Conservation (phyloP, 345 rosid genomes). For the Geranium brycei region DNA sequence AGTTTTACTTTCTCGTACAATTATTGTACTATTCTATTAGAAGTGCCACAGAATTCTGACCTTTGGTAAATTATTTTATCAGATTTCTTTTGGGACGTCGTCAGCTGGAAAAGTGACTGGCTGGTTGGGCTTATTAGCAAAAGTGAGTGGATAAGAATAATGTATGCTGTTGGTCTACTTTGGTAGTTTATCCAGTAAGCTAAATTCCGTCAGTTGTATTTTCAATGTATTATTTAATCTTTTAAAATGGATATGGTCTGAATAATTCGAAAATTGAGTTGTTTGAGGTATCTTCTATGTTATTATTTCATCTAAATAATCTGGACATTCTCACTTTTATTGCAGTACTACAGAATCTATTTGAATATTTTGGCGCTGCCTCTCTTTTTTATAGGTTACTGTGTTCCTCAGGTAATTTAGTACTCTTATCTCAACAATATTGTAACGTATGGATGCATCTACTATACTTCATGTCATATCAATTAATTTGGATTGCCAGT, state of each 20-base stretch:
- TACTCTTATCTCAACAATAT: background rate
- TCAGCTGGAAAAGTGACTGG: slow-evolving; percentile 28
- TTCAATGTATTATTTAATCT: too few relatives aligned
- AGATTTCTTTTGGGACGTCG: slow-evolving; percentile 47
- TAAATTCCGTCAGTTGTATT: background rate
- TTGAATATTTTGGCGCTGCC: slow-evolving; percentile 43
- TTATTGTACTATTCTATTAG: background rate
- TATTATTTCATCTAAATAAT: background rate
- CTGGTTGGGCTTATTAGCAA: slow-evolving; percentile 28
- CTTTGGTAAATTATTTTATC: slow-evolving; percentile 8
- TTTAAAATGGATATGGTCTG: background rate
- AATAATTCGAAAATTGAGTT: background rate
- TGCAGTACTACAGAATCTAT: slow-evolving; percentile 55
- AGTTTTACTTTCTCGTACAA: too few relatives aligned
- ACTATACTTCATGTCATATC: too few relatives aligned
- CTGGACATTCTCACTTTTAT: slow-evolving; percentile 9
- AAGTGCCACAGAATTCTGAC: slow-evolving; percentile 4
- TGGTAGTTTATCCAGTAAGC: background rate
- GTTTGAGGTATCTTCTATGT: background rate
- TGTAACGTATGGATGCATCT: background rate
- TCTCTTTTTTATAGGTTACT: slow-evolving; percentile 35
- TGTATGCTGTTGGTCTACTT: slow-evolving; percentile 7
- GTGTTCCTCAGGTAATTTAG: slow-evolving; percentile 67
- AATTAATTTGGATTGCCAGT: too few relatives aligned
- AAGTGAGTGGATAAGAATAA: slow-evolving; percentile 33